Percentiles rank a stretch among this genome's conserved stretches.
Evolutionary conservation across 805 yeast genomes (phyloP).

Genomic region (Lipomyces anomalus): DNA sequence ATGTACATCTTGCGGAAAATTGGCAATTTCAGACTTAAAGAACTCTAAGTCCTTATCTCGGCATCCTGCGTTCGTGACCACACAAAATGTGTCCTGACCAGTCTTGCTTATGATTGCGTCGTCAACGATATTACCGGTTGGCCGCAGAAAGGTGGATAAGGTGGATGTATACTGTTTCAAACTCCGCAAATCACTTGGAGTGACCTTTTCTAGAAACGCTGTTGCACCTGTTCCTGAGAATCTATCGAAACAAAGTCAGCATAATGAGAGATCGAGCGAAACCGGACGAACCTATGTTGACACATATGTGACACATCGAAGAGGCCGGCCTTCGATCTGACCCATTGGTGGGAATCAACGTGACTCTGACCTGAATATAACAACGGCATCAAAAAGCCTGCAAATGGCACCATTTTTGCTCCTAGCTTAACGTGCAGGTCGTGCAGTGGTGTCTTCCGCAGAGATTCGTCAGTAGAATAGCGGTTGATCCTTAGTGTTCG

Average conservation of each 20-base stretch:
- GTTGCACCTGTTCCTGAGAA: slow-evolving; percentile 64
- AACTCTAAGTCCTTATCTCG: slow-evolving; percentile 72
- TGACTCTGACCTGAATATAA: slow-evolving; percentile 72
- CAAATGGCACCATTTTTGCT: slow-evolving; percentile 92
- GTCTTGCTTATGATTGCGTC: slow-evolving; percentile 87
- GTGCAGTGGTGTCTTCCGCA: slow-evolving; percentile 65
- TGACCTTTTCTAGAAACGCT: slow-evolving; percentile 64
- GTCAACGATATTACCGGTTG: slow-evolving; percentile 86
- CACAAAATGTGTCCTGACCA: slow-evolving; percentile 61
- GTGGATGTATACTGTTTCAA: slow-evolving; percentile 59
- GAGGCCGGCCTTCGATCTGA: slow-evolving; percentile 76
- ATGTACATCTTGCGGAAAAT: slow-evolving; percentile 22
- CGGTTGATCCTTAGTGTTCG: no score
- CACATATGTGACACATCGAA: slow-evolving; percentile 98
- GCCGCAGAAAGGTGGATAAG: slow-evolving; percentile 61
- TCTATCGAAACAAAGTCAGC: slow-evolving; percentile 27
- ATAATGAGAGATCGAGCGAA: background rate
- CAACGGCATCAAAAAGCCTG: slow-evolving; percentile 96
- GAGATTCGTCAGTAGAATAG: slow-evolving; percentile 2
- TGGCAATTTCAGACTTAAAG: slow-evolving; percentile 46
- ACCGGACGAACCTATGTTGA: slow-evolving; percentile 50
- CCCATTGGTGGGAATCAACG: slow-evolving; percentile 93
- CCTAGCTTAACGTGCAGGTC: slow-evolving; percentile 72
- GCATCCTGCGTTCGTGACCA: slow-evolving; percentile 96
- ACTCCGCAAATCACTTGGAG: slow-evolving; percentile 76